These are phyloP conservation scores for Nidularia pulvinata DNA, from an alignment of 768 basidiomycete genomes.

Conservation along the genomic window DNA sequence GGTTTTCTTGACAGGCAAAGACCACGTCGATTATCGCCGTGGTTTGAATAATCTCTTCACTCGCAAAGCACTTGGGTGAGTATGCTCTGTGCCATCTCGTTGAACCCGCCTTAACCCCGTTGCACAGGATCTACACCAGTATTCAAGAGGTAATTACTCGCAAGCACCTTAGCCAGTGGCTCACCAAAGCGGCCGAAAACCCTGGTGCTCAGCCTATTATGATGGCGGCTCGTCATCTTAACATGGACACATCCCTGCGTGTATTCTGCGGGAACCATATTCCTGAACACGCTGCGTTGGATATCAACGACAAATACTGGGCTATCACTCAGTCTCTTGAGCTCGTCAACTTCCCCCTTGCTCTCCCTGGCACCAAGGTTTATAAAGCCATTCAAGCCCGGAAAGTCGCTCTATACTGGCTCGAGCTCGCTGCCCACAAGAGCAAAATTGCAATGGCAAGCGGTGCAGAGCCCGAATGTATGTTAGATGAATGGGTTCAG, in stretches of 20 bases:
- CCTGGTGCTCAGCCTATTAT: constrained; percentile 65
- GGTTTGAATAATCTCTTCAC: constrained; percentile 93
- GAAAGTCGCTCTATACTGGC: constrained; percentile 80
- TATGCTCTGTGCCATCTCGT: constrained; percentile 7
- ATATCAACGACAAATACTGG: constrained; percentile 97
- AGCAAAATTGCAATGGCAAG: constrained; percentile 84
- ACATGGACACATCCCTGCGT: constrained; percentile 96
- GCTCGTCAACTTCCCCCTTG: constrained; percentile 97
- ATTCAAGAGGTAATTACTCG: constrained; percentile 86
- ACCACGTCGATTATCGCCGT: constrained; percentile 91
- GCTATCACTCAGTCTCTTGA: constrained; percentile 92
- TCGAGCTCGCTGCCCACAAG: constrained; percentile 74
- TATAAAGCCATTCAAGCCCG: constrained; percentile 92
- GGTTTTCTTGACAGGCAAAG: constrained; percentile 98
- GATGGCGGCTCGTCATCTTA: constrained; percentile 90
- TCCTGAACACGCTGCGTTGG: constrained; percentile 70
- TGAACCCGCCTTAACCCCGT: constrained; percentile 4
- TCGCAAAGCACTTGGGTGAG: constrained; percentile 86
- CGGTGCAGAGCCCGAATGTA: constrained; percentile 81
- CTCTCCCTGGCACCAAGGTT: constrained; percentile 95
- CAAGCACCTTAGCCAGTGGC: constrained; percentile 75
- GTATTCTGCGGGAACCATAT: constrained; percentile 96
- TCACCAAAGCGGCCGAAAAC: constrained; percentile 49
- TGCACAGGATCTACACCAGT: constrained; percentile 70
- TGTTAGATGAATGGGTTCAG: constrained; percentile 92